Percentiles rank a stretch among this genome's conserved stretches.
Conservation (phyloP, 192 early-diverging fungal genomes). For the Coemansia sp. region DNA sequence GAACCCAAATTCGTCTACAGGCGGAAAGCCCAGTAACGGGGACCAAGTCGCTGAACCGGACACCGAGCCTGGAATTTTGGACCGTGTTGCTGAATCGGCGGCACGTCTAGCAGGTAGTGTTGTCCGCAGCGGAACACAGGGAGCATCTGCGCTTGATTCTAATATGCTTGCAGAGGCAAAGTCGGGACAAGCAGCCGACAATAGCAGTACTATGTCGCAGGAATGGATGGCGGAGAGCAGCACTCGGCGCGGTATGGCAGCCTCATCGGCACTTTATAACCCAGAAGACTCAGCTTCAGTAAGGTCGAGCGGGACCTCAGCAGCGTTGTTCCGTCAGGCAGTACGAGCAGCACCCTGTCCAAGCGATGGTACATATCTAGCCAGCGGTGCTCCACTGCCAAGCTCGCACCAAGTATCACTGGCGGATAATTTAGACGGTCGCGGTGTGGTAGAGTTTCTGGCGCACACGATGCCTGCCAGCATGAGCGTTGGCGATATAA, state of each 20-base stretch:
- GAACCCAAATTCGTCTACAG: not conserved
- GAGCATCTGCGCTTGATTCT: constrained; percentile 8
- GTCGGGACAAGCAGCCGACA: constrained; percentile 12
- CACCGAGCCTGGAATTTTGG: constrained; percentile 10
- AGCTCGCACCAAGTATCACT: constrained; percentile 86
- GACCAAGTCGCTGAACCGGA: not conserved
- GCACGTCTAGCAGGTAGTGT: constrained; percentile 26
- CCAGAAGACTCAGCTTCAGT: not conserved
- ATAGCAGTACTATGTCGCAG: constrained; percentile 11
- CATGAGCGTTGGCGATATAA: constrained; percentile 26
- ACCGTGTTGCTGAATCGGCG: constrained; percentile 35
- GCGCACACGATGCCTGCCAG: constrained; percentile 35
- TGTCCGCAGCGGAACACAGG: constrained; percentile 11
- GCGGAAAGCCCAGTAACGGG: not conserved
- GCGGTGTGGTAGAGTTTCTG: constrained; percentile 31
- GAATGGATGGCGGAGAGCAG: constrained; percentile 26
- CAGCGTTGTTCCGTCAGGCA: constrained; percentile 62
- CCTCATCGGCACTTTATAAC: constrained; percentile 24
- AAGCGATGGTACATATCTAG: not conserved
- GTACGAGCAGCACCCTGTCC: constrained; percentile 1
- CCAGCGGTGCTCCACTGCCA: constrained; percentile 50
- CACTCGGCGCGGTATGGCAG: constrained; percentile 35
- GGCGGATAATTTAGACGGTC: constrained; percentile 51
- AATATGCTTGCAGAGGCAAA: constrained; percentile 28
- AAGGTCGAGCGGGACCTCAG: constrained; percentile 53